Evolutionary conservation across 2,329 filamentous ascomycete species (phyloP), one percentile per base, ranked within the genome.

Genomic region (Apiospora saccharicola): DNA sequence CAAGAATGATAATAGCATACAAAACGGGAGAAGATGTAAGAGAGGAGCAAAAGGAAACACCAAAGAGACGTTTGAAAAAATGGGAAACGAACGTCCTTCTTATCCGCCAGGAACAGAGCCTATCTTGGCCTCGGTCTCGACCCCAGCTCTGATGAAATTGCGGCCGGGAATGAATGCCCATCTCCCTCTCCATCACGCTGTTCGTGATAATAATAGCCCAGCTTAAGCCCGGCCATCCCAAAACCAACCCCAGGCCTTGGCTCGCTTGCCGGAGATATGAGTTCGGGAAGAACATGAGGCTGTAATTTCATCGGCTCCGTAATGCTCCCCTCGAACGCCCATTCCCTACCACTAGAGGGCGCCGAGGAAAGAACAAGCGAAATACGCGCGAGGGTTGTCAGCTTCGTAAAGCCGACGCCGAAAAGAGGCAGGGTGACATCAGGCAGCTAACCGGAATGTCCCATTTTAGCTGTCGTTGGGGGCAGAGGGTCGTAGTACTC

Each of bases 401-500:
- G 49, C 46, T 51, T 51, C 49, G n/a, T 51, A 51, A 26, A 51
- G 22, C 49, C n/a, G 24, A 13, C 49, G n/a, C n/a, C 49, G 14
- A n/a, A 13, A 14, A n/a, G n/a, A 49, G n/a, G 13, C n/a, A 12
- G 34, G 53, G 7, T 30, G 51, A 22, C 22, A 26, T 13, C 14
- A 64, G 41, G 57, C 57, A 13, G 57, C 34, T 41, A 64, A 19
- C 37, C 34, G 57, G 57, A 7, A 12, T 1, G n/a, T 19, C 24
- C 41, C 8, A 14, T 13, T 47, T 57, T 10, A 22, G 57, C 16
- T 44, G 68, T 13, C 47, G 37, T 41, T 41, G 74, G 76, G 61
- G 76, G 74, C 10, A 85, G 73, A 0, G 90, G 89, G 74, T 92
- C 90, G 73, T 88, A 84, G 78, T 92, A 91, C 74, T 84, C 84